phyloP scores from a whole-genome alignment of 805 yeast species.

The Candida caryicola region DNA sequence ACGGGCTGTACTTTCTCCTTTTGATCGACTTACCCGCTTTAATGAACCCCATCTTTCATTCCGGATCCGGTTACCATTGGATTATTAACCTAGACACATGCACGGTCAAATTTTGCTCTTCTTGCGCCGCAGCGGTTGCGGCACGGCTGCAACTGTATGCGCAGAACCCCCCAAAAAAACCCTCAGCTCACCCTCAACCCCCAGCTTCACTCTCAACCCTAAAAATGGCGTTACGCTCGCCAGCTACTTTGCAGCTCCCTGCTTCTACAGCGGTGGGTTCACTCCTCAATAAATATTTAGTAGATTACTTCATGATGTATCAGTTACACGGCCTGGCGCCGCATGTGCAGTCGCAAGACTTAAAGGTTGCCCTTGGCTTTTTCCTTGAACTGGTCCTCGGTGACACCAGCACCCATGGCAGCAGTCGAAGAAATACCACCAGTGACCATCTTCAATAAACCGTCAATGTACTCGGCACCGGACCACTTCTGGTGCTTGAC shows the following conservation, averaged over 20 bases:
- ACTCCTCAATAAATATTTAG: neutral
- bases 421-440: slow-evolving; percentile 96
- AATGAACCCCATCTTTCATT: slow-evolving; percentile 24
- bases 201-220: no score
- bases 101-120: neutral
- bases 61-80: neutral
- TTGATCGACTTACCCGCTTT: slow-evolving; percentile 22
- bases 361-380: slow-evolving; percentile 12
- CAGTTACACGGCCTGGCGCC: no score
- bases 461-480: slow-evolving; percentile 95
- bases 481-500: slow-evolving; percentile 99
- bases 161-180: no score
- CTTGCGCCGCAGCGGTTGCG: neutral
- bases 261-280: neutral
- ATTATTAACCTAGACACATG: no score
- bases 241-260: no score
- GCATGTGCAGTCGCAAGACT: no score
- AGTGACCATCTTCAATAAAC: slow-evolving; percentile 80
- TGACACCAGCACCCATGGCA: slow-evolving; percentile 98
- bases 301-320: neutral
- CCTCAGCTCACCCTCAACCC: no score
- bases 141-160: neutral
- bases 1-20: slow-evolving; percentile 9
- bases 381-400: slow-evolving; percentile 88
- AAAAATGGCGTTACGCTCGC: no score